Evolutionary conservation across 1,139 yeast species (phyloP).

Genomic region (Diutina scorzettiae): DNA sequence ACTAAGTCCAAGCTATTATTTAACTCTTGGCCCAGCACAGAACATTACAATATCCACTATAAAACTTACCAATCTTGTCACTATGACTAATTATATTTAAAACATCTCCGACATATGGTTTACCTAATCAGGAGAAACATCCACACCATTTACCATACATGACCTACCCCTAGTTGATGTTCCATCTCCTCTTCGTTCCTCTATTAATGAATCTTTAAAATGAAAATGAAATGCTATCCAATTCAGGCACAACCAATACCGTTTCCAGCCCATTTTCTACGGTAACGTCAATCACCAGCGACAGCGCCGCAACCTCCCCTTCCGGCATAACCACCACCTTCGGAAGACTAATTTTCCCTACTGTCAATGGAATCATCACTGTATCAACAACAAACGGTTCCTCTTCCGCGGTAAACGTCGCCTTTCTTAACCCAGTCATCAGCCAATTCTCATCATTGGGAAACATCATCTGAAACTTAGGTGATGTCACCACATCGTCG

Average conservation of each 20-base stretch:
- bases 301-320: neutral
- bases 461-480: slow-evolving; percentile 18
- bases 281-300: slow-evolving; percentile 41
- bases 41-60: too few relatives aligned
- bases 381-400: slow-evolving; percentile 36
- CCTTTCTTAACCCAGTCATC: slow-evolving; percentile 44
- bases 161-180: too few relatives aligned
- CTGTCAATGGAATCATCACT: slow-evolving; percentile 56
- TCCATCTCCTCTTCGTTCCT: too few relatives aligned
- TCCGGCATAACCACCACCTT: slow-evolving; percentile 36
- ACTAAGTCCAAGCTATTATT: too few relatives aligned
- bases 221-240: slow-evolving; percentile 48
- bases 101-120: too few relatives aligned
- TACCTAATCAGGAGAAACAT: too few relatives aligned
- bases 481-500: slow-evolving; percentile 8
- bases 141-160: too few relatives aligned
- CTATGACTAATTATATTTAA: too few relatives aligned
- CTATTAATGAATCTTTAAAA: slow-evolving; percentile 26
- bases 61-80: too few relatives aligned
- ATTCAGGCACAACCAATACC: slow-evolving; percentile 61
- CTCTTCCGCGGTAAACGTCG: slow-evolving; percentile 10
- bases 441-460: slow-evolving; percentile 48
- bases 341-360: slow-evolving; percentile 67
- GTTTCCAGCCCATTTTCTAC: slow-evolving; percentile 59
- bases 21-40: too few relatives aligned